phyloP scores from a whole-genome alignment of 805 yeast genomes.

The Schwanniomyces yamadae region DNA sequence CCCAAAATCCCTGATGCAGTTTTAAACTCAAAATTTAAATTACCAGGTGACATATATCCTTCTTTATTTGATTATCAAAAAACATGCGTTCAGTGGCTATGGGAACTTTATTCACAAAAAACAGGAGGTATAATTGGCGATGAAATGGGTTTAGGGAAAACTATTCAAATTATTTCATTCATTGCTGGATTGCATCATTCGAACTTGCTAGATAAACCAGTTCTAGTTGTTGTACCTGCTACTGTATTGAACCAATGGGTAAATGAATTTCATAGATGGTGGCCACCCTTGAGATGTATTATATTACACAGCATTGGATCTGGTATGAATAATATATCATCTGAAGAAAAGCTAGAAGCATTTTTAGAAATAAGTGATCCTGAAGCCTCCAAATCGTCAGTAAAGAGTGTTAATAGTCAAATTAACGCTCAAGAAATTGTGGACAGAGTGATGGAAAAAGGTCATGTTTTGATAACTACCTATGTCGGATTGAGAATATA shows the following conservation, averaged over 20 bases:
- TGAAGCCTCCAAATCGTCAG: conserved; percentile 6
- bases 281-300: conserved; percentile 90
- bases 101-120: conserved; percentile 85
- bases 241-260: conserved; percentile 97
- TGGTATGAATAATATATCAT: conserved; percentile 56
- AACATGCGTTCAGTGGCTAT: conserved; percentile 96
- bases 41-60: conserved; percentile 91
- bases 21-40: conserved; percentile 62
- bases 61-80: conserved; percentile 89
- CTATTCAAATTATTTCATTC: conserved; percentile 89
- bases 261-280: conserved; percentile 94
- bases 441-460: conserved; percentile 58
- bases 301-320: conserved; percentile 91
- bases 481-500: conserved; percentile 82
- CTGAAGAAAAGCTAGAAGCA: conserved; percentile 52
- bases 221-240: conserved; percentile 90
- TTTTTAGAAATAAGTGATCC: conserved; percentile 47
- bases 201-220: conserved; percentile 70
- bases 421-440: conserved; percentile 48
- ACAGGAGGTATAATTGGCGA: conserved; percentile 97
- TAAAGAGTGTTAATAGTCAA: conserved; percentile 29
- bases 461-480: conserved; percentile 87
- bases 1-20: conserved; percentile 75
- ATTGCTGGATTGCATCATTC: conserved; percentile 89
- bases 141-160: conserved; percentile 97